These are phyloP conservation scores for Bimuria novae-zelandiae DNA, from an alignment of 2,329 filamentous ascomycete species.

Conservation along the genomic window DNA sequence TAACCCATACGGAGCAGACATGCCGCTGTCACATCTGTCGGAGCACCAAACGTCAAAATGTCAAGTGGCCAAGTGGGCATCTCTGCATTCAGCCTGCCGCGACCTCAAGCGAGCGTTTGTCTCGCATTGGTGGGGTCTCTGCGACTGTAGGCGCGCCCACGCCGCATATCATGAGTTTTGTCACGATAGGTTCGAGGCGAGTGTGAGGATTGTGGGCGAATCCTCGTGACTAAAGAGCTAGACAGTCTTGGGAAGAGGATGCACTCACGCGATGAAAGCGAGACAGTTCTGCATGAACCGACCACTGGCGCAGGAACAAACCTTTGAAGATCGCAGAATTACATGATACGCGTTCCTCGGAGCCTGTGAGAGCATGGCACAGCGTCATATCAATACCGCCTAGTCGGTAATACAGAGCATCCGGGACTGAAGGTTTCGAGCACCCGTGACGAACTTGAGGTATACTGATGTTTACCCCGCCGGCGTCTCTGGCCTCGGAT, in stretches of 20 bases:
- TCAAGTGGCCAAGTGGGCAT: slow-evolving; percentile 9
- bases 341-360: not conserved
- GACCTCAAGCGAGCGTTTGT: slow-evolving; percentile 12
- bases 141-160: slow-evolving; percentile 11
- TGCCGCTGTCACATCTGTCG: slow-evolving; percentile 17
- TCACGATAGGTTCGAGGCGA: slow-evolving; percentile 22
- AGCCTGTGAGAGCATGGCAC: not conserved
- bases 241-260: slow-evolving; percentile 1
- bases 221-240: slow-evolving; percentile 1
- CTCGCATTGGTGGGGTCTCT: slow-evolving; percentile 21
- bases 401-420: not conserved
- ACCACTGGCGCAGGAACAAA: not conserved
- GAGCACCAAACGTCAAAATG: slow-evolving; percentile 8
- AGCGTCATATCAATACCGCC: not conserved
- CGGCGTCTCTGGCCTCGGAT: slow-evolving; percentile 27
- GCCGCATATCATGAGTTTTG: slow-evolving; percentile 16
- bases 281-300: slow-evolving; percentile 9
- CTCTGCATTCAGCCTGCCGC: slow-evolving; percentile 2
- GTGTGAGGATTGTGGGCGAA: slow-evolving; percentile 18
- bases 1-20: slow-evolving; percentile 7
- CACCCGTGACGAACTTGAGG: not conserved
- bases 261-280: slow-evolving; percentile 13
- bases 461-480: slow-evolving; percentile 16
- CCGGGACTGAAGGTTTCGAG: not conserved
- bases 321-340: not conserved